Evolutionary conservation across 2,329 filamentous ascomycete species (phyloP), one percentile per base, ranked within the genome.

Genomic region (Venturiaceae sp.): DNA sequence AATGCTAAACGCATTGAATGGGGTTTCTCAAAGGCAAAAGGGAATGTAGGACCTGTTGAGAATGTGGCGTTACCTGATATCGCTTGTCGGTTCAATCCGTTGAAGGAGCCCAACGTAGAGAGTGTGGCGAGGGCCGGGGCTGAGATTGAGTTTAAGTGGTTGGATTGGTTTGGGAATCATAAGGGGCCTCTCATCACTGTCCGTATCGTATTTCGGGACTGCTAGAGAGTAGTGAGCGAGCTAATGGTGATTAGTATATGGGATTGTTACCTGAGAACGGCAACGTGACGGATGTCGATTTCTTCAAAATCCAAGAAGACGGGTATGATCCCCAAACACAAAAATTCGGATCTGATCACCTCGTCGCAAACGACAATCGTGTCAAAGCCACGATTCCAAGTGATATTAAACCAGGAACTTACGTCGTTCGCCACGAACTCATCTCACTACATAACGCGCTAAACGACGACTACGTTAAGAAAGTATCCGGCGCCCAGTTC

Each of bases 361-460:
- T 50, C 23, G 26, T 50, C n/a, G 13, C 3, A n/a, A 50, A 50
- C 46, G 76, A 82, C 58, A 73, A 73, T 19, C 78, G 80, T 14
- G 72, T 63, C 71, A 74, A 60, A 32, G 69, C 77, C 32, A 74
- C 69, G 5, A 71, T 81, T 47, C 79, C 78, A n/a, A 55, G 62
- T 0, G 67, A 71, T 19, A 68, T 80, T 46, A 68, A 64, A 3
- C 63, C 75, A 0, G 80, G 79, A 1, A 72, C 77, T 62, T 83
- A 82, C 62, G 77, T 83, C 37, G 65, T 83, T 34, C 72, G 80
- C 2, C 79, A 82, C 63, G 80, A 83, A 67, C 73, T 75, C 47
- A 75, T 77, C 60, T 80, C 74, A 2, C 67, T 80, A 16, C 78
- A 81, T 55, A 66, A 69, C 0, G 72, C 72, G 1, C 33, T 33